phyloP scores from a whole-genome alignment of 257 asterid species.

The Petrea volubilis region DNA sequence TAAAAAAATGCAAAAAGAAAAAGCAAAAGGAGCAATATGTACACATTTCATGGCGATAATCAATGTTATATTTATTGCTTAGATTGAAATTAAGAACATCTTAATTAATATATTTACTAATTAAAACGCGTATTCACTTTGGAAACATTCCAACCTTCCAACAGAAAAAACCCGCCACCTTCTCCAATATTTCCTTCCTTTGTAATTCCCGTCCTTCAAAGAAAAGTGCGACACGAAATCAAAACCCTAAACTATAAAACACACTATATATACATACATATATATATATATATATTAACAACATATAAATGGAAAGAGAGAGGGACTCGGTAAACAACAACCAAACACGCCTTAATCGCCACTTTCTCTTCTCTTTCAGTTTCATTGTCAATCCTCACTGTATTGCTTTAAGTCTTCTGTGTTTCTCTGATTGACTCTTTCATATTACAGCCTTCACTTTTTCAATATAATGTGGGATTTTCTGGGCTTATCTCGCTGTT shows the following conservation, averaged over 20 bases:
- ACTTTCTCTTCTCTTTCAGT: background rate
- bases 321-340: conserved; percentile 10
- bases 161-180: conserved; percentile 42
- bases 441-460: background rate
- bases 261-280: no score
- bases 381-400: background rate
- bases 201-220: conserved; percentile 24
- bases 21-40: background rate
- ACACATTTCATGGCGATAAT: background rate
- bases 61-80: conserved; percentile 3
- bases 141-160: conserved; percentile 30
- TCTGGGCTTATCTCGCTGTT: conserved; percentile 11
- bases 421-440: conserved; percentile 15
- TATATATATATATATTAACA: no score
- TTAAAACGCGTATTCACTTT: conserved; percentile 22
- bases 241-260: conserved; percentile 20
- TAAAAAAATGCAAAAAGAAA: background rate
- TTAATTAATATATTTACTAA: background rate
- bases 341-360: conserved; percentile 9
- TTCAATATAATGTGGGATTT: background rate
- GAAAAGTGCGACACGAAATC: background rate
- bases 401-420: conserved; percentile 2
- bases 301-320: background rate
- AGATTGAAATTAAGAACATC: background rate
- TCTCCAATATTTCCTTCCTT: conserved; percentile 21